Conservation (phyloP, 768 basidiomycete genomes). For the Dentipellis sp. region DNA sequence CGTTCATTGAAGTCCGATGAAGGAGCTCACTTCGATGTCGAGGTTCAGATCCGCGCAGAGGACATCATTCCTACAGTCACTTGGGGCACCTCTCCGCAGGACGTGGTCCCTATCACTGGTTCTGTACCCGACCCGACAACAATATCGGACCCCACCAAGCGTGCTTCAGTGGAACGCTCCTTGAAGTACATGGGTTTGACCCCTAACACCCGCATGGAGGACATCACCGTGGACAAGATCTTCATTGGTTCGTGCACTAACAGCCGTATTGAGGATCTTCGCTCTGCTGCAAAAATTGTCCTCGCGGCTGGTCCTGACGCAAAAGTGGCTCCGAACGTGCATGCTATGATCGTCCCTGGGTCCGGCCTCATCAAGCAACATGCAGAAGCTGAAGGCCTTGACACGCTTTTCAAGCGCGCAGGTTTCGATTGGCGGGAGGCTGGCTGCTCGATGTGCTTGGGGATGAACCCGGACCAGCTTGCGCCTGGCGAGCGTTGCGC, state of each 20-base stretch:
- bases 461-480: constrained; percentile 65
- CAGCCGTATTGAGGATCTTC: constrained; percentile 56
- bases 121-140: constrained; percentile 42
- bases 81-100: constrained; percentile 60
- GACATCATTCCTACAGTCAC: constrained; percentile 59
- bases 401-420: constrained; percentile 52
- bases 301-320: constrained; percentile 40
- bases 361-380: constrained; percentile 59
- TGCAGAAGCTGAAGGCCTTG: constrained; percentile 56
- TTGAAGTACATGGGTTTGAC: constrained; percentile 55
- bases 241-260: constrained; percentile 67
- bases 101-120: constrained; percentile 50
- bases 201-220: constrained; percentile 44
- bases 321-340: constrained; percentile 40
- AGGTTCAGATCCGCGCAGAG: constrained; percentile 46
- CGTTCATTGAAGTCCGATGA: constrained; percentile 43
- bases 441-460: constrained; percentile 64
- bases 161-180: constrained; percentile 38
- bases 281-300: constrained; percentile 49
- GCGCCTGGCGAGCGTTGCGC: constrained; percentile 49
- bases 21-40: constrained; percentile 49
- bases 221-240: constrained; percentile 53
- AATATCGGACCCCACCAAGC: constrained; percentile 35
- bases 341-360: constrained; percentile 62
- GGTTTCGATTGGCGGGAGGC: constrained; percentile 67